These are phyloP conservation scores for Salix arbutifolia DNA, from an alignment of 345 rosid species.

Conservation along the genomic window DNA sequence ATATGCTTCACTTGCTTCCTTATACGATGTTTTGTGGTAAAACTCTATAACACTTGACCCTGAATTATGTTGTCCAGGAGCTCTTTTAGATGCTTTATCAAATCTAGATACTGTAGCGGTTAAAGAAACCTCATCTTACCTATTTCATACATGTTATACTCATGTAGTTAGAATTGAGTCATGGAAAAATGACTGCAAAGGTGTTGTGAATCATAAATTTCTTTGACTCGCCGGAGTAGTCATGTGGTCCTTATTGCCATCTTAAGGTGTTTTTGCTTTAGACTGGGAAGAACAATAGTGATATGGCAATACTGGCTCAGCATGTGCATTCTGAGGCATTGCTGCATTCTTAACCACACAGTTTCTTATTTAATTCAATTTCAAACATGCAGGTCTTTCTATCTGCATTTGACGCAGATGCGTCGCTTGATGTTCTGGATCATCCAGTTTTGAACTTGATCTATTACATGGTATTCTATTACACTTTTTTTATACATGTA, in stretches of 20 bases:
- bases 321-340: background rate
- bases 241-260: background rate
- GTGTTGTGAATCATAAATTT: background rate
- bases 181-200: background rate
- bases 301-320: background rate
- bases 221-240: background rate
- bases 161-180: background rate
- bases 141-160: background rate
- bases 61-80: background rate
- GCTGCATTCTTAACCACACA: background rate
- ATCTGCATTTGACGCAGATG: constrained; percentile 72
- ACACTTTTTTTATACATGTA: background rate
- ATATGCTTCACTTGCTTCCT: constrained; percentile 96
- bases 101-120: background rate
- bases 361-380: background rate
- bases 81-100: background rate
- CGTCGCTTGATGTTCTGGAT: constrained; percentile 79
- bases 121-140: background rate
- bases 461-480: constrained; percentile 68
- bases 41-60: background rate
- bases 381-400: constrained; percentile 55
- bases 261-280: background rate
- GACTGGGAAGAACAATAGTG: background rate
- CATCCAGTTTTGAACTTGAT: constrained; percentile 91
- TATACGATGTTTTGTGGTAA: constrained; percentile 86